Base-by-base conservation (phyloP, 78 protist genomes). In the Dictyostelium purpureum region DNA sequence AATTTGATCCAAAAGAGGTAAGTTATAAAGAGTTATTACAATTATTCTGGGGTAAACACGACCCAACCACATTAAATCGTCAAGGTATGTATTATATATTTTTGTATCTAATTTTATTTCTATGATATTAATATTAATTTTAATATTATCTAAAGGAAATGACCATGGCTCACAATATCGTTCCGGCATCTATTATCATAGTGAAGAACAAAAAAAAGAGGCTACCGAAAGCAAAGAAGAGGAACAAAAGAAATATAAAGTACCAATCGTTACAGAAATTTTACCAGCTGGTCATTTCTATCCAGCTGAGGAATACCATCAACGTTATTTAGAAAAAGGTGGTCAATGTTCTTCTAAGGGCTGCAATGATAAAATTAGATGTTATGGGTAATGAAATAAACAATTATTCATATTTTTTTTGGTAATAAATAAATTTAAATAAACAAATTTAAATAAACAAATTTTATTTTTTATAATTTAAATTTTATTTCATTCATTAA, bases 81-180 rank as follows among this genome's bases (percentile, higher is more conserved):
- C 99, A 98, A 76, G 98, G 98, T 16, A n/a, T n/a, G n/a, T n/a
- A n/a, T n/a, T n/a, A n/a, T n/a, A n/a, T n/a, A n/a, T n/a, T n/a
- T n/a, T n/a, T n/a, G n/a, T n/a, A n/a, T n/a, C n/a, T n/a, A n/a
- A n/a, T n/a, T n/a, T n/a, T n/a, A n/a, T n/a, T n/a, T n/a, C n/a
- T n/a, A n/a, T n/a, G n/a, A n/a, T n/a, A n/a, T n/a, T n/a, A n/a
- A n/a, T n/a, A n/a, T n/a, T n/a, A n/a, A n/a, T n/a, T n/a, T n/a
- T n/a, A n/a, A n/a, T n/a, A n/a, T n/a, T n/a, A n/a, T n/a, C n/a
- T n/a, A n/a, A n/a, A n/a, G n/a, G n/a, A n/a, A 52, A 73, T 45
- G 99, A 98, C 35, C 47, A 24, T 21, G 99, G 99, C 18, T 93
- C 99, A 9, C 98, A 97, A 61, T 98, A 98, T 80, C 79, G 98